phyloP scores from a whole-genome alignment of 768 basidiomycete genomes.

The Suillus occidentalis region DNA sequence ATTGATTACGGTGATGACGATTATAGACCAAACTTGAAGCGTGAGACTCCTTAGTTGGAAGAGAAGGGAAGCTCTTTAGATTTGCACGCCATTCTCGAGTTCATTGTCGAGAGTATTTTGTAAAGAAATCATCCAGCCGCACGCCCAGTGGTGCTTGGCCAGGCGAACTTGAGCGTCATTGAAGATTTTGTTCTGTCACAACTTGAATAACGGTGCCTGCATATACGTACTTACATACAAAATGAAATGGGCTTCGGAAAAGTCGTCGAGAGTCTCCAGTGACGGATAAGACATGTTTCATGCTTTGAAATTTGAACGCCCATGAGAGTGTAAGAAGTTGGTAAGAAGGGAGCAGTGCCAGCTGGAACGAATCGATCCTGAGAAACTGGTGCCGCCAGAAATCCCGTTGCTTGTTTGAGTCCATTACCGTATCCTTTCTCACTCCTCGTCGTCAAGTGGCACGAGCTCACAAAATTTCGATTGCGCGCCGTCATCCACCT shows the following conservation, averaged over 20 bases:
- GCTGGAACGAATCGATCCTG: constrained; percentile 18
- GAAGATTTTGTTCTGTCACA: not conserved
- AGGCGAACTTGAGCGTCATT: not conserved
- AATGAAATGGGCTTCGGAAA: not conserved
- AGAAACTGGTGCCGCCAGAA: constrained; percentile 24
- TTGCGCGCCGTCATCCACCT: not conserved
- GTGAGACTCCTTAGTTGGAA: not conserved
- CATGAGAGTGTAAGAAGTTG: constrained; percentile 13
- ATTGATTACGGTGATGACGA: not conserved
- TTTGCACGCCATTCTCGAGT: not conserved
- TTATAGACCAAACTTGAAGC: not conserved
- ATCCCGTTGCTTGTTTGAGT: constrained; percentile 9
- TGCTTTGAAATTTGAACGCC: not conserved
- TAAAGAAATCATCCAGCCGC: not conserved
- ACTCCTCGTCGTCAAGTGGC: constrained; percentile 1
- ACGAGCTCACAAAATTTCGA: not conserved
- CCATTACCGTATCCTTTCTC: not conserved
- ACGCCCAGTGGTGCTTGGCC: not conserved
- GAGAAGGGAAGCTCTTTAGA: not conserved
- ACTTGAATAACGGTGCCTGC: not conserved
- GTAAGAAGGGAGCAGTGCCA: not conserved
- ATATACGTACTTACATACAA: not conserved
- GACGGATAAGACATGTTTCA: not conserved
- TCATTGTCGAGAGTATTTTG: not conserved
- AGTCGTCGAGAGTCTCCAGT: not conserved